Percentiles rank a stretch among this genome's conserved stretches.
These are phyloP conservation scores for Lablab purpureus DNA, from an alignment of 306 rosid species.

Conservation along the genomic window DNA sequence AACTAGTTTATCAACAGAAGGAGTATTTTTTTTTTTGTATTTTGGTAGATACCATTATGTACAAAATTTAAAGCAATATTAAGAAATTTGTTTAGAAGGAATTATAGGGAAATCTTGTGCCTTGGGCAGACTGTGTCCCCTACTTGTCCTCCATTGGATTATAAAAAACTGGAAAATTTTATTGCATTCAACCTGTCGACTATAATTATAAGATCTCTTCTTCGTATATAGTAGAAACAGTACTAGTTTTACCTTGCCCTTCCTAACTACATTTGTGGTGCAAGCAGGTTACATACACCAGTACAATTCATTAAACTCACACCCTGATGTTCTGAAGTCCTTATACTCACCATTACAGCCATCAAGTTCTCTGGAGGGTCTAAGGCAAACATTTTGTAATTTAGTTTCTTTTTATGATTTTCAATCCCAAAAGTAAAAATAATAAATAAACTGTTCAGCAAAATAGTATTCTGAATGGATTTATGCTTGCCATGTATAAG, in stretches of 20 bases:
- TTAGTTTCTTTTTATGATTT: slow-evolving; percentile 39
- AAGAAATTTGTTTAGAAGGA: slow-evolving; percentile 6
- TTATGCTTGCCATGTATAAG: slow-evolving; percentile 25
- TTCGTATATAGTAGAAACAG: neutral
- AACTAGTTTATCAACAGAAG: no score
- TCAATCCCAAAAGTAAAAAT: slow-evolving; percentile 10
- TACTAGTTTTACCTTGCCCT: slow-evolving; percentile 30
- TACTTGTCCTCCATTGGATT: slow-evolving; percentile 3
- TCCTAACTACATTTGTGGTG: slow-evolving; percentile 40
- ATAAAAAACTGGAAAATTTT: slow-evolving; percentile 22
- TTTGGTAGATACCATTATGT: neutral
- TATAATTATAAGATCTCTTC: slow-evolving; percentile 11
- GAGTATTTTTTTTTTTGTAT: no score
- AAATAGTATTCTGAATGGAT: slow-evolving; percentile 34
- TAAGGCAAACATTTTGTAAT: slow-evolving; percentile 68
- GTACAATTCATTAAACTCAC: slow-evolving; percentile 93
- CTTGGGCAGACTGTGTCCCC: neutral
- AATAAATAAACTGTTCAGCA: neutral
- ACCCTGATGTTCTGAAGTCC: slow-evolving; percentile 96
- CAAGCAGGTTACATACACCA: slow-evolving; percentile 85
- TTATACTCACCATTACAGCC: slow-evolving; percentile 97
- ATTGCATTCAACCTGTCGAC: slow-evolving; percentile 23
- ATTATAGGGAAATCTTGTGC: neutral
- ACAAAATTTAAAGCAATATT: neutral
- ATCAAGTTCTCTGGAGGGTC: slow-evolving; percentile 94